Evolutionary conservation across 805 yeast genomes (phyloP).

Genomic region (Lipomyces kockii): DNA sequence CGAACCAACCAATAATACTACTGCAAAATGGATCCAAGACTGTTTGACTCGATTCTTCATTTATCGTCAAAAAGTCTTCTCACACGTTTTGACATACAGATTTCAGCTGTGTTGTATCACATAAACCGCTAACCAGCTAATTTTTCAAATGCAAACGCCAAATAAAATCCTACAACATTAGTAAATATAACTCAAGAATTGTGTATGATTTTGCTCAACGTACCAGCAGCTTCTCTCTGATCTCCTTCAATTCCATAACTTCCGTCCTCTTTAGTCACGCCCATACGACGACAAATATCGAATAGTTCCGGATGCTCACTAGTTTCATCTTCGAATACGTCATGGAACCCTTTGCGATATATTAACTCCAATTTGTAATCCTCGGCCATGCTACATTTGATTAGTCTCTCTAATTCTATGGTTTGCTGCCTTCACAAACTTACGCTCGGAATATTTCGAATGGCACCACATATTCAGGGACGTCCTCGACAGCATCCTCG

Average conservation of each 20-base stretch:
- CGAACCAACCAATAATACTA: no score
- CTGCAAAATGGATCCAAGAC: no score
- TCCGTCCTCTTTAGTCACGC: constrained; percentile 74
- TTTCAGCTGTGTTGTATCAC: no score
- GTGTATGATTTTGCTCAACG: constrained; percentile 83
- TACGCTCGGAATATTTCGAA: constrained; percentile 75
- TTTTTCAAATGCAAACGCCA: constrained; percentile 37
- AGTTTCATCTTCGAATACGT: constrained; percentile 79
- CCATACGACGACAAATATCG: constrained; percentile 43
- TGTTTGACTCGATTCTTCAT: no score
- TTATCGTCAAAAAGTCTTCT: no score
- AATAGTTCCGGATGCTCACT: constrained; percentile 54
- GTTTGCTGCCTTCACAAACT: constrained; percentile 12
- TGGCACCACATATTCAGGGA: constrained; percentile 96
- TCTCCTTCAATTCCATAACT: constrained; percentile 84
- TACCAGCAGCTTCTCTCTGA: constrained; percentile 85
- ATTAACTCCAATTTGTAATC: constrained; percentile 77
- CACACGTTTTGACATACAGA: neutral
- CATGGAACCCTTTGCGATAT: constrained; percentile 75
- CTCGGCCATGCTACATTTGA: constrained; percentile 58
- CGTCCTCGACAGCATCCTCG: constrained; percentile 93
- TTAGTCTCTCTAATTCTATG: neutral
- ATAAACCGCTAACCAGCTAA: constrained; percentile 20
- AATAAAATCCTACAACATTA: constrained; percentile 41
- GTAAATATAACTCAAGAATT: neutral